A percentile compares a stretch with the other conserved stretches of the same genome.
Conservation (phyloP, 805 yeast species). For the Candida maltosa region DNA sequence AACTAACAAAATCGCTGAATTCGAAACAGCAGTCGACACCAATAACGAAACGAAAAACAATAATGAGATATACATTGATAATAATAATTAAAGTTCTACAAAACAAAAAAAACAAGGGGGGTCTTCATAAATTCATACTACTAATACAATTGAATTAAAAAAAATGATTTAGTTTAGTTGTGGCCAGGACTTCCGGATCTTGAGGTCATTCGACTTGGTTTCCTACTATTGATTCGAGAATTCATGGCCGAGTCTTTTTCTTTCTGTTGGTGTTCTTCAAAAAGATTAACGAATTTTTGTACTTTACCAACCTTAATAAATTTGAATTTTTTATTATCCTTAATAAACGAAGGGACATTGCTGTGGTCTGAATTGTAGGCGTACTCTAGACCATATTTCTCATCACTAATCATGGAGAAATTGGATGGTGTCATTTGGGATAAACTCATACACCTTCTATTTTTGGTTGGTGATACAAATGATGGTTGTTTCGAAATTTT, state of each 20-base stretch:
- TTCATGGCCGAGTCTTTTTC: not conserved
- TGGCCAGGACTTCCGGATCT: conserved; percentile 8
- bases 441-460: conserved; percentile 7
- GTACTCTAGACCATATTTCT: conserved; percentile 25
- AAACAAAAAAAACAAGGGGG: not conserved
- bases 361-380: conserved; percentile 26
- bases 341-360: conserved; percentile 33
- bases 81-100: too few species aligned
- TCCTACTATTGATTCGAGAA: conserved; percentile 5
- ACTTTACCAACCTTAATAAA: conserved; percentile 45
- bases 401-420: conserved; percentile 24
- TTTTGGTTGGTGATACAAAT: conserved; percentile 14
- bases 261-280: conserved; percentile 34
- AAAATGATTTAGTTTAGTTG: not conserved
- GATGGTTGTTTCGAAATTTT: conserved; percentile 9
- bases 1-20: conserved; percentile 26
- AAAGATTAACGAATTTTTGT: conserved; percentile 41
- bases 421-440: conserved; percentile 16
- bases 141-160: not conserved
- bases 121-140: conserved; percentile 5
- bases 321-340: conserved; percentile 39
- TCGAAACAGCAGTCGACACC: conserved; percentile 9
- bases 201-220: not conserved
- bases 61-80: not conserved
- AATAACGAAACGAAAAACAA: not conserved